phyloP scores from a whole-genome alignment of 225 moss, liverwort and hornwort species.

The Asterella californica region DNA sequence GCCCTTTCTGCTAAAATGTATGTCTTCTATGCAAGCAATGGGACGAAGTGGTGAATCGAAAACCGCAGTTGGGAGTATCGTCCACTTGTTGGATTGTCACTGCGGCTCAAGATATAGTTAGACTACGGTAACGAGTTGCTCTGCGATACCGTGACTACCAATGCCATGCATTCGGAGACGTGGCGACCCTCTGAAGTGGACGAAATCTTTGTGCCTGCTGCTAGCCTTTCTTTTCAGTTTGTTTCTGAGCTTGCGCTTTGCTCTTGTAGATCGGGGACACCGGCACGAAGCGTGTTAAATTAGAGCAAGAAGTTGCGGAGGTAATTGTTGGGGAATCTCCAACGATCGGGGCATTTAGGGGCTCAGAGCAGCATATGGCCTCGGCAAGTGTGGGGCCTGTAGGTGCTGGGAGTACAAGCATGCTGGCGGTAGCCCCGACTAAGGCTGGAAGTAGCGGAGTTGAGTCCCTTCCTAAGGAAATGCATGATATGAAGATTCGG shows the following conservation, averaged over 20 bases:
- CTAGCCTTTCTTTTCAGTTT: neutral
- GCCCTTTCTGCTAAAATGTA: neutral
- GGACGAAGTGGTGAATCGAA: neutral
- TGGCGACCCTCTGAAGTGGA: neutral
- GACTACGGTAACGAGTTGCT: neutral
- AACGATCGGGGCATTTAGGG: conserved; percentile 32
- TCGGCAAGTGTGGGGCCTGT: conserved; percentile 55
- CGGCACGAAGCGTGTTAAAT: conserved; percentile 45
- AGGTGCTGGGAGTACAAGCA: conserved; percentile 49
- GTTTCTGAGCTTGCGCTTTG: conserved; percentile 10
- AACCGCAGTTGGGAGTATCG: neutral
- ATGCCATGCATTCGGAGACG: neutral
- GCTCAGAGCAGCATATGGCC: conserved; percentile 51
- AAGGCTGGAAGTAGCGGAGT: conserved; percentile 53
- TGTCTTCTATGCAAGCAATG: neutral
- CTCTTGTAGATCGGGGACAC: conserved; percentile 37
- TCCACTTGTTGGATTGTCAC: neutral
- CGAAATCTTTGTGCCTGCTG: neutral
- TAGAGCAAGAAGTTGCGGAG: conserved; percentile 35
- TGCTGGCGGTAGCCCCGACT: conserved; percentile 49
- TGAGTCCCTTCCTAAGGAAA: conserved; percentile 51
- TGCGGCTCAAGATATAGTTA: neutral
- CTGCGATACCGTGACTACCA: neutral
- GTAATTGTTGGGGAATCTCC: conserved; percentile 15
- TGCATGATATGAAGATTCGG: conserved; percentile 59